Base-by-base conservation (phyloP, 2,329 filamentous ascomycete genomes). In the Neonectria magnoliae region DNA sequence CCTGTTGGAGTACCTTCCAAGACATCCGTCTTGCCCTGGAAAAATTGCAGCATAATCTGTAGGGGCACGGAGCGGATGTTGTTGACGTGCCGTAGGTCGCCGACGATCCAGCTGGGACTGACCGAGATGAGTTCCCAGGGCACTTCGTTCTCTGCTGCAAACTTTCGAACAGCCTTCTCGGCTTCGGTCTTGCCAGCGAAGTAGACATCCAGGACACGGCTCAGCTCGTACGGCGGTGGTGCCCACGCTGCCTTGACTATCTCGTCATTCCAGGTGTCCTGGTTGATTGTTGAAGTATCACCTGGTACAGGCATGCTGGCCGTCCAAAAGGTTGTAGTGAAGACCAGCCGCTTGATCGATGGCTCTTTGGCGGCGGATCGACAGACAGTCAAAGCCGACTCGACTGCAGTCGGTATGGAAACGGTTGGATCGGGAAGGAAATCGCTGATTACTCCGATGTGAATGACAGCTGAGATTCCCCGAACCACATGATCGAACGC, bases 101-200 rank as follows among this genome's bases (percentile, higher is more conserved):
- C 57, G 7, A 60, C 10, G 57, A 60, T 45, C 57, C 57, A 60
- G 36, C 48, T 45, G 31, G 57, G 57, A 45, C 48, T 60, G 48
- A 60, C 57, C 41, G 31, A 11, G 38, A 33, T 54, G 36, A 60
- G 36, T 13, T 54, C 25, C 57, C 57, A 60, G 1, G 57, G 57
- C 27, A 60, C 45, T n/a, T 48, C 45, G 25, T 48, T 48, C 45
- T 29, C 25, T 18, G 45, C 22, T 48, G 45, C 22, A 48, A 48
- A 48, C 22, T 48, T 29, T 8, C 45, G 14, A 16, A 48, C 45
- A 16, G 45, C 45, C 45, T 48, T 48, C 25, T 48, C 45, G 6
- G 45, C 45, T 13, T 48, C 45, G 14, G 45, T 48, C 14, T 48
- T 48, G 25, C 45, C 45, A 10, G 45, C 45, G 8, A 48, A 48